These are phyloP conservation scores for Gloeopeniophorella convolvens DNA, from an alignment of 768 basidiomycete species.

Conservation along the genomic window DNA sequence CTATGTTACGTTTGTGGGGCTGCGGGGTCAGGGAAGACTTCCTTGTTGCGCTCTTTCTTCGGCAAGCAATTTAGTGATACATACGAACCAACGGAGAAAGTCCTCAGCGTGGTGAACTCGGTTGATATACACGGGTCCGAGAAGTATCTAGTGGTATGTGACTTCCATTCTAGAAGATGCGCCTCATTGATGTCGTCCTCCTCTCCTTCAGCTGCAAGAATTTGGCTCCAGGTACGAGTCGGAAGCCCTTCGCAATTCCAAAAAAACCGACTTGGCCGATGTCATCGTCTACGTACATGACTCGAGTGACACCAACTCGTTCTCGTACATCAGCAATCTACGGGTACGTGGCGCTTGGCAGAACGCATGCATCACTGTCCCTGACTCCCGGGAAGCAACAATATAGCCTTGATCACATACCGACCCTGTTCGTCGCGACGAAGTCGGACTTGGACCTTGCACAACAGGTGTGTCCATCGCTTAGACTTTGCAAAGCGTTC, in stretches of 20 bases:
- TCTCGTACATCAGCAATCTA: slow-evolving; percentile 95
- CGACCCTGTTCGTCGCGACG: slow-evolving; percentile 95
- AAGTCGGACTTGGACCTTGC: slow-evolving; percentile 98
- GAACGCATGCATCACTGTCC: slow-evolving; percentile 6
- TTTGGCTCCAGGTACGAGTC: slow-evolving; percentile 95
- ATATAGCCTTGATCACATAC: slow-evolving; percentile 91
- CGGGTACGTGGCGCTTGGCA: slow-evolving; percentile 47
- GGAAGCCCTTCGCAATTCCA: slow-evolving; percentile 80
- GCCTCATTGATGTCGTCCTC: slow-evolving; percentile 1
- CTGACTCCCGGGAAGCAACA: slow-evolving; percentile 64
- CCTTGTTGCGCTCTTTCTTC: slow-evolving; percentile 76
- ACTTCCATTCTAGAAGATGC: neutral
- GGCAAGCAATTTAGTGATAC: slow-evolving; percentile 66
- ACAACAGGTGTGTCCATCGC: slow-evolving; percentile 57
- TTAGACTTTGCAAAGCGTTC: neutral
- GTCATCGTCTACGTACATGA: slow-evolving; percentile 95
- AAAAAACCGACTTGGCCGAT: slow-evolving; percentile 89
- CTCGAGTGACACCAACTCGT: slow-evolving; percentile 97
- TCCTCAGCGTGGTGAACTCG: slow-evolving; percentile 88
- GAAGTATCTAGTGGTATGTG: slow-evolving; percentile 90
- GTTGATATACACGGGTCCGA: slow-evolving; percentile 93
- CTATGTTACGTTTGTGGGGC: slow-evolving; percentile 92
- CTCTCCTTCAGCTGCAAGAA: slow-evolving; percentile 74
- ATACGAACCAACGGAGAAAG: slow-evolving; percentile 87
- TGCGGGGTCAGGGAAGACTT: slow-evolving; percentile 93